Evolutionary conservation across 352 stramenopile genomes (phyloP).

Genomic region (Phytopythium ostracodes): DNA sequence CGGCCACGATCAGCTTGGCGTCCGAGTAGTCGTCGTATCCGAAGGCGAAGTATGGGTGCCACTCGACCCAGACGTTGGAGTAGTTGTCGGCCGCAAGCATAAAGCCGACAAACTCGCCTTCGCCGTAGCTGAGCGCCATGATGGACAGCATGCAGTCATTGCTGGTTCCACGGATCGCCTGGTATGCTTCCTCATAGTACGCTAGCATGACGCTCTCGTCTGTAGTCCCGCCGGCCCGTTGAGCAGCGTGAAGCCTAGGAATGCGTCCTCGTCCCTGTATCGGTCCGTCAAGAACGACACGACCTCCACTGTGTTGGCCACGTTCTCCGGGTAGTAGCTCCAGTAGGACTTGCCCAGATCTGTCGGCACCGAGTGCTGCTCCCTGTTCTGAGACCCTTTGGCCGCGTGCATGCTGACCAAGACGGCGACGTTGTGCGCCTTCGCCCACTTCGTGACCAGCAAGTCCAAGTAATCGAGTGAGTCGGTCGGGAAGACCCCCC

Average conservation of each 20-base stretch:
- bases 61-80: slow-evolving; percentile 30
- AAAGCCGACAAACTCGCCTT: slow-evolving; percentile 7
- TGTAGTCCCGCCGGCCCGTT: slow-evolving; percentile 61
- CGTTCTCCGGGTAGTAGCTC: slow-evolving; percentile 59
- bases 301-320: slow-evolving; percentile 48
- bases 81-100: slow-evolving; percentile 12
- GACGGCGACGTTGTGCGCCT: no score
- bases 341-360: slow-evolving; percentile 39
- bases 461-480: no score
- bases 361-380: slow-evolving; percentile 34
- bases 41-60: slow-evolving; percentile 41
- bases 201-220: slow-evolving; percentile 46
- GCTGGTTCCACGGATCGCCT: slow-evolving; percentile 37
- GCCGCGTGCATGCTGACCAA: no score
- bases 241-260: slow-evolving; percentile 65
- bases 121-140: slow-evolving; percentile 26
- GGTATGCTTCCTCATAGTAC: slow-evolving; percentile 76
- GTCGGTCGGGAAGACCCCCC: no score
- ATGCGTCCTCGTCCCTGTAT: slow-evolving; percentile 61
- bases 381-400: slow-evolving; percentile 55
- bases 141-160: slow-evolving; percentile 60
- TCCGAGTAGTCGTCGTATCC: slow-evolving; percentile 24
- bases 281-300: slow-evolving; percentile 50
- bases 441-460: no score
- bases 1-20: slow-evolving; percentile 32